Base-by-base conservation (phyloP, 1,139 yeast species). In the Candida sanyaensis region DNA sequence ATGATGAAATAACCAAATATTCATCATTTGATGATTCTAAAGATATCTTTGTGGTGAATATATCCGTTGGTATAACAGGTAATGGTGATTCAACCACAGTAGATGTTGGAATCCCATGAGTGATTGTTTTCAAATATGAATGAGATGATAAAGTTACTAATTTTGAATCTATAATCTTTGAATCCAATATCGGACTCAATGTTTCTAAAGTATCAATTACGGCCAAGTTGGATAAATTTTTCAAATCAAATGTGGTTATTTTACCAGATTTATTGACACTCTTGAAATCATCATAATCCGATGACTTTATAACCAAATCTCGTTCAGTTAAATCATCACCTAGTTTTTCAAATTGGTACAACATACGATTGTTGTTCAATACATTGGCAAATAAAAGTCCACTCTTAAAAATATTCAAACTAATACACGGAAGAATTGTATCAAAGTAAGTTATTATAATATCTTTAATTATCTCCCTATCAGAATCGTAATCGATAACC, bases 381-480 rank as follows among this genome's bases (percentile, higher is more conserved):
- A 82, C 71, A 53, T 86, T 84, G 1, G 87, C 87, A 61, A 81
- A 88, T 41, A 93, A 59, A 56, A 83, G 87, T 0, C 98, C 99
- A 13, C 87, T 78, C 54, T 80, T 86, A 53, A 91, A 76, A 43
- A 92, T 81, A 44, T 78, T 72, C 12, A 92, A 58, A 10, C 77
- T 65, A 11, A 74, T 70, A 27, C 87, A 75, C 1, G 77, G 64
- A 0, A 91, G 86, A 24, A 89, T 76, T 0, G 95, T 79, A 61
- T 90, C 97, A 65, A 91, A 92, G 60, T 86, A 90, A 4, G 64
- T 58, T 10, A 70, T 53, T 2, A 45, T 52, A 1, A 69, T 60
- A 33, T 57, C 54, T 11, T 75, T 69, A n/a, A 88, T 69, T 17
- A 68, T 59, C 37, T 74, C 79, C 37, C 68, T 69, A 38, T 73